Percentiles rank a stretch among this genome's conserved stretches.
Evolutionary conservation across 768 basidiomycete species (phyloP).

Genomic region (Trametes sanguinea): DNA sequence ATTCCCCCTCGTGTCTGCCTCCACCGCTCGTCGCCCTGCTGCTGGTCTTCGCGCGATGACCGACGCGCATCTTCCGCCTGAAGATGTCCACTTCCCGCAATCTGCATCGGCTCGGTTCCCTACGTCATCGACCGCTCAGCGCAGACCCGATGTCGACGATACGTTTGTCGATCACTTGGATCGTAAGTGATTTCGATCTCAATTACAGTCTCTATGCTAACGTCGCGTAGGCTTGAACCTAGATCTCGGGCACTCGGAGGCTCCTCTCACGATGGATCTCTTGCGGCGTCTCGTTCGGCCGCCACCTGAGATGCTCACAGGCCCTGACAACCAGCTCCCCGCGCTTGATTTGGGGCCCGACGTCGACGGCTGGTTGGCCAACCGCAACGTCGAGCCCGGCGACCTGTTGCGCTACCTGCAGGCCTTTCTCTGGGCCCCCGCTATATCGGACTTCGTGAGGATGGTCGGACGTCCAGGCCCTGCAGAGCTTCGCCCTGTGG

Average conservation of each 20-base stretch:
- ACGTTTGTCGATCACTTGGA: neutral
- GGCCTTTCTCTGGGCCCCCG: neutral
- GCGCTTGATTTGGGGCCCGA: neutral
- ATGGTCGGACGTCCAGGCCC: neutral
- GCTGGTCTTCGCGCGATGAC: neutral
- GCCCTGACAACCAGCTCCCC: neutral
- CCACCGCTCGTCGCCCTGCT: neutral
- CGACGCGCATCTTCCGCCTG: neutral
- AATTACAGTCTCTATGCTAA: too few species aligned
- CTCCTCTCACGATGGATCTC: neutral
- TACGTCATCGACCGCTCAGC: neutral
- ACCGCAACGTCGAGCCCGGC: neutral
- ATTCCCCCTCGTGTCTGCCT: neutral
- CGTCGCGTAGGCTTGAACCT: neutral
- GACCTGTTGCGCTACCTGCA: neutral
- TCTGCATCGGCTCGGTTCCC: neutral
- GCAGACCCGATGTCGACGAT: neutral
- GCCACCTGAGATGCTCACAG: neutral
- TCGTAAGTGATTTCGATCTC: neutral
- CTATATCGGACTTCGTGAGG: neutral
- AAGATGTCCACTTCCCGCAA: neutral
- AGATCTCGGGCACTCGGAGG: neutral
- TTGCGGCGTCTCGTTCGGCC: neutral
- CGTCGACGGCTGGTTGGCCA: neutral
- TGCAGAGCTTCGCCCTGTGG: neutral